These are phyloP conservation scores for Ceratocystis papillata DNA, from an alignment of 2,329 filamentous ascomycete species.

Conservation along the genomic window DNA sequence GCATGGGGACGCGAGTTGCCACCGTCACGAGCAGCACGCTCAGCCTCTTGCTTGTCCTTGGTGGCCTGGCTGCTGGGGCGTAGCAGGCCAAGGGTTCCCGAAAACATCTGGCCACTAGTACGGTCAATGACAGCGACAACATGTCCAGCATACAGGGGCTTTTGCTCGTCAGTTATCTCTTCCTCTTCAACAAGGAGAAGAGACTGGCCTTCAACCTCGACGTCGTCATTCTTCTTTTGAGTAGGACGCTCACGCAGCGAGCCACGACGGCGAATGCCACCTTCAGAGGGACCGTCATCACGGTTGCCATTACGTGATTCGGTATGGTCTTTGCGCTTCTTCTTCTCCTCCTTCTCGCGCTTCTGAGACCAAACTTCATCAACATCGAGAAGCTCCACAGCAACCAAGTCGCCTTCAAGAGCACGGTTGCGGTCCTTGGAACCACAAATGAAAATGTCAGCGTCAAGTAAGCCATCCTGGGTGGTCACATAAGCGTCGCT, in stretches of 20 bases:
- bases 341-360: conserved; percentile 99
- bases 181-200: conserved; percentile 94
- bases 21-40: conserved; percentile 83
- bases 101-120: conserved; percentile 97
- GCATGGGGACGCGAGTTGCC: conserved; percentile 36
- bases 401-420: conserved; percentile 88
- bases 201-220: conserved; percentile 96
- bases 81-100: conserved; percentile 82
- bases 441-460: conserved; percentile 98
- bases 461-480: conserved; percentile 74
- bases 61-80: conserved; percentile 96
- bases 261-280: conserved; percentile 80
- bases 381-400: conserved; percentile 89
- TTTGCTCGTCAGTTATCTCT: conserved; percentile 96
- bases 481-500: conserved; percentile 97
- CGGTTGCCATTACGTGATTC: conserved; percentile 72
- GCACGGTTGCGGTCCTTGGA: conserved; percentile 98
- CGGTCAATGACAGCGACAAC: conserved; percentile 96
- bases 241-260: conserved; percentile 93
- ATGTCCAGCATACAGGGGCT: conserved; percentile 92
- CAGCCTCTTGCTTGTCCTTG: conserved; percentile 98
- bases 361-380: conserved; percentile 99
- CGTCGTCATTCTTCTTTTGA: conserved; percentile 99
- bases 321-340: conserved; percentile 98
- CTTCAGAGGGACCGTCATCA: conserved; percentile 57